phyloP scores from a whole-genome alignment of 2,329 filamentous ascomycete species.

The Immersiporthe knoxdaviesiana region DNA sequence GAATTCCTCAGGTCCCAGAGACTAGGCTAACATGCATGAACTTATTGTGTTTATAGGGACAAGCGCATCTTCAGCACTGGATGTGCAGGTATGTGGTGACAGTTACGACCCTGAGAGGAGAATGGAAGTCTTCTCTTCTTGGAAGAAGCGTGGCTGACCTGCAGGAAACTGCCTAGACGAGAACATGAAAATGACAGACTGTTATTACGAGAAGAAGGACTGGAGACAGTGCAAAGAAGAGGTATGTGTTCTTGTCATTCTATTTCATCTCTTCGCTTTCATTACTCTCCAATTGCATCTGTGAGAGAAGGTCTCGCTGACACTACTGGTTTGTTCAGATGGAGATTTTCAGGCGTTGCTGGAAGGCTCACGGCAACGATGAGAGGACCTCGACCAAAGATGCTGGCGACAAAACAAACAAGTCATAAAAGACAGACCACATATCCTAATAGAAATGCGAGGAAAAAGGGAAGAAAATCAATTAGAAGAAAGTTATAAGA shows the following conservation, averaged over 20 bases:
- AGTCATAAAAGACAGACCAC: background rate
- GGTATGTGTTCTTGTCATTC: constrained; percentile 58
- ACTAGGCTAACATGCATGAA: background rate
- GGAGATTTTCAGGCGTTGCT: constrained; percentile 86
- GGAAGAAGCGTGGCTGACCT: background rate
- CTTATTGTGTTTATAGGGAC: constrained; percentile 65
- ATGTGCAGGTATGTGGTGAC: constrained; percentile 69
- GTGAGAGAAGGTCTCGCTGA: background rate
- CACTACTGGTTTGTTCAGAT: constrained; percentile 60
- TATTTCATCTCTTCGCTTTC: background rate
- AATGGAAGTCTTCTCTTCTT: background rate
- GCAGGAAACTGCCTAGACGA: constrained; percentile 66
- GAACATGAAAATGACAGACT: constrained; percentile 89
- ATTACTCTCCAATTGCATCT: background rate
- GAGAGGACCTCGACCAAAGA: constrained; percentile 79
- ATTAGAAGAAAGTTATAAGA: background rate
- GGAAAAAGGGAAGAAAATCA: too few species aligned
- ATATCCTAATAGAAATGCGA: background rate
- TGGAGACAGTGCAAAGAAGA: constrained; percentile 89
- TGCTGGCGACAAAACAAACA: constrained; percentile 39
- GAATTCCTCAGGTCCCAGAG: background rate
- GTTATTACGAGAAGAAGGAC: constrained; percentile 94
- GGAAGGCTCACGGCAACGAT: constrained; percentile 89
- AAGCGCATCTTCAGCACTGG: constrained; percentile 97
- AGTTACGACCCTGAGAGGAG: background rate